Percentiles rank a stretch among this genome's conserved stretches.
Conservation (phyloP, 2,329 filamentous ascomycete species). For the Cercospora citrullina region DNA sequence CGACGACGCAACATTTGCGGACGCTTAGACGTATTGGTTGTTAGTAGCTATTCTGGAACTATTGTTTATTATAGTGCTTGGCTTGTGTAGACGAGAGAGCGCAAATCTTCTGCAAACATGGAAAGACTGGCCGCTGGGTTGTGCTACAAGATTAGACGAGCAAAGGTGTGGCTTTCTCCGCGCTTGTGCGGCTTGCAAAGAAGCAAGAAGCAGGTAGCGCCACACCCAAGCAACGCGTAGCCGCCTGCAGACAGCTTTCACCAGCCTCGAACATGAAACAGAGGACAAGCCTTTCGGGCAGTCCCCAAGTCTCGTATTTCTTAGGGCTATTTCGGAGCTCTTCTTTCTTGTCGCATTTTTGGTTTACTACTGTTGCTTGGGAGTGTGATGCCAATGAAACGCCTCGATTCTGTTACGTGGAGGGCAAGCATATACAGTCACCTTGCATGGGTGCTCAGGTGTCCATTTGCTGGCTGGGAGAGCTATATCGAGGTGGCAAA, state of each 20-base stretch:
- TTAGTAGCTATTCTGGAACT: conserved; percentile 9
- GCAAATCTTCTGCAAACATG: not conserved
- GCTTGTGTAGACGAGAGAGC: not conserved
- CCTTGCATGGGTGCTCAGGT: conserved; percentile 5
- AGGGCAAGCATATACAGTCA: not conserved
- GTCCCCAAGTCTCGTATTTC: not conserved
- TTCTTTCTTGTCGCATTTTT: not conserved
- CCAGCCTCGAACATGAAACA: conserved; percentile 19
- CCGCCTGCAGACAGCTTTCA: conserved; percentile 12
- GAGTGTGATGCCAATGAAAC: not conserved
- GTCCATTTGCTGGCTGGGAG: conserved; percentile 10
- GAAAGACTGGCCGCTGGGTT: not conserved
- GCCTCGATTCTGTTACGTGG: not conserved
- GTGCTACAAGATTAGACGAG: conserved; percentile 19
- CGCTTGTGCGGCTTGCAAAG: not conserved
- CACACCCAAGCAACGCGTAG: conserved; percentile 2
- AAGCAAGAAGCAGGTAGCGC: conserved; percentile 8
- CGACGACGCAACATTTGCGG: not conserved
- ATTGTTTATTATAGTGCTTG: not conserved
- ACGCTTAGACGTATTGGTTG: not conserved
- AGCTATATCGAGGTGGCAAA: conserved; percentile 7
- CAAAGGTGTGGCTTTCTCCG: conserved; percentile 1
- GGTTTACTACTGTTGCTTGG: not conserved
- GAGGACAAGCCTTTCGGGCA: not conserved
- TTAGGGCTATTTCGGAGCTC: not conserved